Evolutionary conservation across 139 green algal species (phyloP).

Genomic region (Haematococcus lacustris): DNA sequence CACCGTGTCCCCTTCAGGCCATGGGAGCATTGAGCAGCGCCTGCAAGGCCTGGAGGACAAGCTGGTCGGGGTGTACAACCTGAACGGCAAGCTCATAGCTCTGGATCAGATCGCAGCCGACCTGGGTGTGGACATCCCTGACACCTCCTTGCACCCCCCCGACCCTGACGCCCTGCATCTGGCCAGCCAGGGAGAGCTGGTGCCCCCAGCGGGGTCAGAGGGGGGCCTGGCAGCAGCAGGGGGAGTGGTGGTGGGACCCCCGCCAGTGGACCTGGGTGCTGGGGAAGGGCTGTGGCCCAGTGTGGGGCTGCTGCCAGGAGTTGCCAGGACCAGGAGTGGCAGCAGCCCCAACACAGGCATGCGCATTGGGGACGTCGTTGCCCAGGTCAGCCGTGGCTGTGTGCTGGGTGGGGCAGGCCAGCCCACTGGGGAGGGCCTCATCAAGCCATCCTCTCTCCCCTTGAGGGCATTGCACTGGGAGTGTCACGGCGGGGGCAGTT

Average conservation of each 20-base stretch:
- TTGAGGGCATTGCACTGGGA: too few species aligned
- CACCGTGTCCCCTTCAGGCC: too few species aligned
- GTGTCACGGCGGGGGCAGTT: too few species aligned
- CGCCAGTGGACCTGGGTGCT: too few species aligned
- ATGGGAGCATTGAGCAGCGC: too few species aligned
- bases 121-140: slow-evolving; percentile 23
- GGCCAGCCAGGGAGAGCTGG: background rate
- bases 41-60: slow-evolving; percentile 20
- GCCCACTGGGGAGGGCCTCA: too few species aligned
- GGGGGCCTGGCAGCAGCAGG: background rate
- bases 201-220: background rate
- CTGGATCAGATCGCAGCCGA: slow-evolving; percentile 28
- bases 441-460: too few species aligned
- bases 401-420: too few species aligned
- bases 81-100: slow-evolving; percentile 32
- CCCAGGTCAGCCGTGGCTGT: too few species aligned
- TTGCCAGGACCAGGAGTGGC: background rate
- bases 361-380: background rate
- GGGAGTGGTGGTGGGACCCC: too few species aligned
- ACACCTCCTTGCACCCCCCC: slow-evolving; percentile 1
- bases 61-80: slow-evolving; percentile 34
- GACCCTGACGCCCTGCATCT: background rate
- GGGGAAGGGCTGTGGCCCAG: too few species aligned
- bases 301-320: too few species aligned
- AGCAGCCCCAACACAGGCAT: background rate